Base-by-base conservation (phyloP, 495 filamentous ascomycete species). In the Friedmanniomyces endolithicus region DNA sequence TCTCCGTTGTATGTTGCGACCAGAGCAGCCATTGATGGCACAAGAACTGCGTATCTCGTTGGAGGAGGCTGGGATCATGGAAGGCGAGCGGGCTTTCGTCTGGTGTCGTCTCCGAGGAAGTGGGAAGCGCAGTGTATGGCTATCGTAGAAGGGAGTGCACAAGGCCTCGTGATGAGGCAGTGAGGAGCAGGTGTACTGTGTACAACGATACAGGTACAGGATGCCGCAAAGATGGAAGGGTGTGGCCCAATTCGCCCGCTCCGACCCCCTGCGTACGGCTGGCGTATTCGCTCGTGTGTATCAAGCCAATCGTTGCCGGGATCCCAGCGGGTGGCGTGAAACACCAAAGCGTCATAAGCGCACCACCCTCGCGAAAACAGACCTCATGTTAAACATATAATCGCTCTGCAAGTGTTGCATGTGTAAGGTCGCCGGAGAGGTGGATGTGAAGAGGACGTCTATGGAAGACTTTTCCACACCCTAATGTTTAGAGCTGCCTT, bases 11-110 rank as follows among this genome's bases (percentile, higher is more conserved):
- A 60, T 61, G 59, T 58, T 52, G 51, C 58, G 62, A 59, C 63
- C 58, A 62, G 50, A 59, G 50, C 58, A 56, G 63, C 60, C 67
- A 69, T 69, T 58, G 61, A 62, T 61, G 53, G 57, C 33, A 39
- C 19, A 48, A 52, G 56, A 60, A 58, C 54, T 45, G 47, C 44
- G 41, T 11, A 34, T 53, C 29, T 46, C 48, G 50, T 39, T 49
- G 57, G 49, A 57, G 19, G 44, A 55, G 48, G 53, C 50, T 55
- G 57, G 47, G 22, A 45, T 51, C 61, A 63, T 63, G 50, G 57
- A 51, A 57, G 61, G 53, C 57, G 47, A 56, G 34, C 29, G 19
- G 33, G 47, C 1, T 40, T 23, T 37, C 20, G 31, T 33, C 14
- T 40, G 17, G 31, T 33, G 7, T 40, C 39, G 35, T 47, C 55